Percentiles rank a stretch among this genome's conserved stretches.
Conservation (phyloP, 305 asterid genomes). For the Fraxinus nigra region DNA sequence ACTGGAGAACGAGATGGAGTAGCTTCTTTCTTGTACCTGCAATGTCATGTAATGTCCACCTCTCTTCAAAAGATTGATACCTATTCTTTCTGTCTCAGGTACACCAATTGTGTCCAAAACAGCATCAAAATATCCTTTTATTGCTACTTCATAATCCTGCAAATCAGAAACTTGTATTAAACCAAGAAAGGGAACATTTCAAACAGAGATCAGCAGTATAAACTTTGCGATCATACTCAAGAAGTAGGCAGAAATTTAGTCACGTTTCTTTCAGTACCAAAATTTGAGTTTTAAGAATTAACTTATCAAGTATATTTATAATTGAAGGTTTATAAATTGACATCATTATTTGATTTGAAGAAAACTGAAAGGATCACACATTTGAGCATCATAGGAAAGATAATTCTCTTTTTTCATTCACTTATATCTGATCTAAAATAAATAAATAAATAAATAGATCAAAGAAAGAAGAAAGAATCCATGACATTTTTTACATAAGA, state of each 20-base stretch:
- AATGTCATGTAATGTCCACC: constrained; percentile 97
- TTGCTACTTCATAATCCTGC: constrained; percentile 67
- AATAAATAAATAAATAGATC: background rate
- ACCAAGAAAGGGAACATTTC: background rate
- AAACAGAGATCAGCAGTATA: background rate
- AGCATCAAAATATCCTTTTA: constrained; percentile 85
- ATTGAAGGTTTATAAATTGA: background rate
- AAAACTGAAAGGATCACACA: background rate
- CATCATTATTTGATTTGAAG: background rate
- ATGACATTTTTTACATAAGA: background rate
- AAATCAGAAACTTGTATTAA: constrained; percentile 16
- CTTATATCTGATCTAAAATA: background rate
- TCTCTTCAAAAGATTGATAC: constrained; percentile 73
- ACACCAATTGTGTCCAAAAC: constrained; percentile 87
- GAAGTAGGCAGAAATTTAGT: background rate
- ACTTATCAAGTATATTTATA: background rate
- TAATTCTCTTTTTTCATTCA: background rate
- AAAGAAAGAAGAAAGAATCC: background rate
- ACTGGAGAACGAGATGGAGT: background rate
- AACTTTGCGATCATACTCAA: background rate
- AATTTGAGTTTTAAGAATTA: background rate
- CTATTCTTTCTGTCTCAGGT: constrained; percentile 77
- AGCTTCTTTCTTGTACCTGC: constrained; percentile 52
- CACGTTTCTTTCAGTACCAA: background rate
- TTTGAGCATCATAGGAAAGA: background rate